These are phyloP conservation scores for Hanseniaspora thailandica DNA, from an alignment of 805 yeast species.

Conservation along the genomic window DNA sequence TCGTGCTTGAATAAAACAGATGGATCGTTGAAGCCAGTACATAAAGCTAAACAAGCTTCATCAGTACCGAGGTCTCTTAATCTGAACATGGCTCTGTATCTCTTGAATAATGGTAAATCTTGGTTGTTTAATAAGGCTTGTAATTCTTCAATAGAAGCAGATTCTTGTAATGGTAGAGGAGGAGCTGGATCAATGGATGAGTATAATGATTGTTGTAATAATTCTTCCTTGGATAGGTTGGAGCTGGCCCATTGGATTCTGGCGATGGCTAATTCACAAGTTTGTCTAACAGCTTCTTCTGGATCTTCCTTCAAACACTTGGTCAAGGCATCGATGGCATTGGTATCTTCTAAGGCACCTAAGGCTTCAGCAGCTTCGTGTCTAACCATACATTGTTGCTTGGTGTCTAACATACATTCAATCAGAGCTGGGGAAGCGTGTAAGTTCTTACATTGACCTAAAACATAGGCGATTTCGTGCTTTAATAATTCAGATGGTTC, in stretches of 20 bases:
- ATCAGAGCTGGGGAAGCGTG: conserved; percentile 66
- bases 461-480: conserved; percentile 94
- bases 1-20: conserved; percentile 95
- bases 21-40: conserved; percentile 77
- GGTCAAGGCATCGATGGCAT: conserved; percentile 54
- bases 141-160: conserved; percentile 54
- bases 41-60: conserved; percentile 86
- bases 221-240: conserved; percentile 51
- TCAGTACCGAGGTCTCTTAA: conserved; percentile 87
- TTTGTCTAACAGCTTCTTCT: conserved; percentile 78
- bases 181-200: conserved; percentile 97
- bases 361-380: conserved; percentile 99
- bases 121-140: conserved; percentile 64
- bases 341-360: conserved; percentile 83
- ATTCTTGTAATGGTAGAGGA: conserved; percentile 61
- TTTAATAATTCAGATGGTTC: conserved; percentile 71
- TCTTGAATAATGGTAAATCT: conserved; percentile 66
- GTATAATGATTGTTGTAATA: conserved; percentile 63
- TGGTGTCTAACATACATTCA: conserved; percentile 50
- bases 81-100: conserved; percentile 98
- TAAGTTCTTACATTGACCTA: conserved; percentile 86
- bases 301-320: conserved; percentile 64
- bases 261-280: conserved; percentile 93
- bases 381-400: conserved; percentile 91
- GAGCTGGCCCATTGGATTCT: conserved; percentile 88